Evolutionary conservation across 768 basidiomycete species (phyloP), one percentile per base, ranked within the genome.

Genomic region (Boletus pseudo-olivaceus): DNA sequence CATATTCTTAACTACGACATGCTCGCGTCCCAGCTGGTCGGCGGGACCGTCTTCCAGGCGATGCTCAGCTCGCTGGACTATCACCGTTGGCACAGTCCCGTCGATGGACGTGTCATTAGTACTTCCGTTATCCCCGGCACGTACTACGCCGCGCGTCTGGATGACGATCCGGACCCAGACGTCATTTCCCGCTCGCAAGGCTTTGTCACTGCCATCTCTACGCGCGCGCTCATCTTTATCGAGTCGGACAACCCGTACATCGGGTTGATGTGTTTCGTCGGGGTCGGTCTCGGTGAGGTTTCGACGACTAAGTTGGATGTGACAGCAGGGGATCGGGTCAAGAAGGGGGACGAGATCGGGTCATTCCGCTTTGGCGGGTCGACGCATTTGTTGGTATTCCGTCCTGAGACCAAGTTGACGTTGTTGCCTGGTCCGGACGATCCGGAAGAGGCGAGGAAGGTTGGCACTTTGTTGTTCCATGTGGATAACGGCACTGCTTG

Each of bases 341-440:
- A 67, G 50, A 78, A 78, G 56, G 84, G 86, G 1, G 79, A 85
- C 29, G 67, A 84, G 62, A 54, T 83, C 0, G 85, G 85, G 55
- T 78, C 75, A 71, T 82, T 87, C 75, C 83, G 84, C 60, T 84
- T 84, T 68, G 82, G 82, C 1, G 83, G 83, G 4, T 85, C 80
- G 20, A 75, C 79, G 1, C 74, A 80, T 53, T 68, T 74, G 52
- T 56, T 79, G 44, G 53, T 82, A 15, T 84, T 84, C 70, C 52
- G 72, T 27, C 66, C 67, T 17, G 57, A 72, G 49, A 66, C 67
- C 39, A 39, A 50, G 51, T 14, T 68, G 53, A 67, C 44, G 43
- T 26, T 66, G 43, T 38, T 61, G 43, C 53, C 59, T 14, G 62
- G 56, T 35, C 45, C 59, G 1, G 27, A 50, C 2, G 29, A 44